Percentiles rank a stretch among this genome's conserved stretches.
Conservation (phyloP, 371 early-diverging fungal genomes). For the Apophysomyces trapeziformis region DNA sequence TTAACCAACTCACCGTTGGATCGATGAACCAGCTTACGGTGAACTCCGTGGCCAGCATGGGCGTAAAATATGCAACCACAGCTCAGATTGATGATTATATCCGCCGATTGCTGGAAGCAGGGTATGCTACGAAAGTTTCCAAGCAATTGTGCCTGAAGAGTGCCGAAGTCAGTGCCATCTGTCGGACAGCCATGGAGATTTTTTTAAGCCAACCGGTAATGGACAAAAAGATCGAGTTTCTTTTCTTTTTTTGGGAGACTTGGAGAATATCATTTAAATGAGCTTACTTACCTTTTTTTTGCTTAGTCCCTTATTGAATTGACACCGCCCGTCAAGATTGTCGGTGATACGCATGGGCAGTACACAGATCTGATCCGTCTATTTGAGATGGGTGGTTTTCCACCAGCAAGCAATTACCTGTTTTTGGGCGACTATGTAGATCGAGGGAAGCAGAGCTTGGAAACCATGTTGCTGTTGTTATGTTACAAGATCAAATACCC, state of each 20-base stretch:
- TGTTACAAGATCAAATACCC: slow-evolving; percentile 97
- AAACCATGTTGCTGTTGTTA: slow-evolving; percentile 92
- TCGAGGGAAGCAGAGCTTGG: slow-evolving; percentile 93
- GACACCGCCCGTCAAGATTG: slow-evolving; percentile 97
- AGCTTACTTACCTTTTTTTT: background rate
- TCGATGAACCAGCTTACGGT: slow-evolving; percentile 54
- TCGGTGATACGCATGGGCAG: slow-evolving; percentile 97
- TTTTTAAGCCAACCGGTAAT: slow-evolving; percentile 89
- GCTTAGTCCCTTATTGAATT: slow-evolving; percentile 86
- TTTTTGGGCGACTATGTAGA: slow-evolving; percentile 98
- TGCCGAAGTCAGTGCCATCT: slow-evolving; percentile 89
- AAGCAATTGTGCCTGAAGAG: slow-evolving; percentile 78
- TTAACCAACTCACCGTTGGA: slow-evolving; percentile 47
- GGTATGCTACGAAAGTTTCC: slow-evolving; percentile 75
- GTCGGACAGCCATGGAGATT: slow-evolving; percentile 87
- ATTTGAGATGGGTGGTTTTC: slow-evolving; percentile 89
- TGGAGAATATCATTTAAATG: no score
- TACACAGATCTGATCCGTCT: slow-evolving; percentile 85
- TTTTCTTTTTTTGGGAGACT: slow-evolving; percentile 3
- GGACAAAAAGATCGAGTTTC: background rate
- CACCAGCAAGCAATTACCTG: slow-evolving; percentile 84
- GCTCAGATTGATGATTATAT: slow-evolving; percentile 88
- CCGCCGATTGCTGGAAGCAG: slow-evolving; percentile 78
- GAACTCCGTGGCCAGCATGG: slow-evolving; percentile 43
- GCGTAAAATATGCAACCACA: slow-evolving; percentile 33